Evolutionary conservation across 164 flowering plant genomes (phyloP).

Genomic region (Macadamia tetraphylla): DNA sequence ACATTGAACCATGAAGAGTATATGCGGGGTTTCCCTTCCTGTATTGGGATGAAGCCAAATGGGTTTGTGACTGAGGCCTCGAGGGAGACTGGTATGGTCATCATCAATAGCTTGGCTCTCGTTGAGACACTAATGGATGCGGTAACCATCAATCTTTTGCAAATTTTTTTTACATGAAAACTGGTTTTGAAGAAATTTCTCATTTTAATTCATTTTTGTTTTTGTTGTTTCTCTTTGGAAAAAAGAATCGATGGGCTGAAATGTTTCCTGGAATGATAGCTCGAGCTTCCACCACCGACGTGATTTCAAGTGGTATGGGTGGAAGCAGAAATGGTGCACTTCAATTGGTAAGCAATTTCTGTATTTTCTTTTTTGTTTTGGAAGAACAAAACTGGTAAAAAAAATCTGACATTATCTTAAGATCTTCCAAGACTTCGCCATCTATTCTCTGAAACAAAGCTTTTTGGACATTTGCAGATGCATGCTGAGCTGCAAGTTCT

Average conservation of each 20-base stretch:
- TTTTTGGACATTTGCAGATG: slow-evolving; percentile 44
- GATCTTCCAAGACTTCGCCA: too few relatives aligned
- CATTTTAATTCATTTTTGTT: neutral
- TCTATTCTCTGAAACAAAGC: too few relatives aligned
- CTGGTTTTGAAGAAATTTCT: too few relatives aligned
- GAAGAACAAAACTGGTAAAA: too few relatives aligned
- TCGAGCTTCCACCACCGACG: slow-evolving; percentile 63
- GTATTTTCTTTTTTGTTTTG: too few relatives aligned
- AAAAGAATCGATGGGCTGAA: slow-evolving; percentile 81
- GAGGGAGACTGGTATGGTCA: slow-evolving; percentile 74
- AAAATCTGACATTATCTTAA: too few relatives aligned
- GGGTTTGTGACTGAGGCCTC: slow-evolving; percentile 82
- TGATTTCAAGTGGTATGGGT: slow-evolving; percentile 70
- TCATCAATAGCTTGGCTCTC: slow-evolving; percentile 84
- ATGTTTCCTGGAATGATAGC: slow-evolving; percentile 90
- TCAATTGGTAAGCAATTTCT: slow-evolving; percentile 45
- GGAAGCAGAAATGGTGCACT: slow-evolving; percentile 90
- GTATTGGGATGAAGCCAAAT: slow-evolving; percentile 73
- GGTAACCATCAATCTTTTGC: slow-evolving; percentile 31
- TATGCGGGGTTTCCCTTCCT: slow-evolving; percentile 49
- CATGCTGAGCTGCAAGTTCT: slow-evolving; percentile 90
- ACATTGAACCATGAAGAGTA: slow-evolving; percentile 72
- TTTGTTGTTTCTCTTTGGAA: neutral
- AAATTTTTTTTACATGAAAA: too few relatives aligned
- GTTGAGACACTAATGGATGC: slow-evolving; percentile 92